These are phyloP conservation scores for Dissophora ornata DNA, from an alignment of 192 early-diverging fungal genomes.

Conservation along the genomic window DNA sequence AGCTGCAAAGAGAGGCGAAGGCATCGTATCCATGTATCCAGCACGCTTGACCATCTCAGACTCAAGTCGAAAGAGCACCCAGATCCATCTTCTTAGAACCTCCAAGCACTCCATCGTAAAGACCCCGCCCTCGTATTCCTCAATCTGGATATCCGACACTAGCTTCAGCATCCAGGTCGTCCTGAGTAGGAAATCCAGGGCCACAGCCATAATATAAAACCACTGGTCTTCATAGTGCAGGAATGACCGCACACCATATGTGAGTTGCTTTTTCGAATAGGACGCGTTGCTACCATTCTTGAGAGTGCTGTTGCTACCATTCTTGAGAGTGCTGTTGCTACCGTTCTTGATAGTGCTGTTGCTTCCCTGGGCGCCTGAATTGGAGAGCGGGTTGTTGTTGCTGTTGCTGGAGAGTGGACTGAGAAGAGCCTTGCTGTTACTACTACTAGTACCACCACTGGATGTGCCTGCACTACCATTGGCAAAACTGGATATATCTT, in stretches of 20 bases:
- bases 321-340: background rate
- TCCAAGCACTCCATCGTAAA: slow-evolving; percentile 86
- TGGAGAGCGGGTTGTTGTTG: slow-evolving; percentile 17
- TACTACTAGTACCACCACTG: background rate
- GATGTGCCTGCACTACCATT: background rate
- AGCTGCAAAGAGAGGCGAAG: background rate
- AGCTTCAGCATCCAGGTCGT: slow-evolving; percentile 89
- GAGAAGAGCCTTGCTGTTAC: background rate
- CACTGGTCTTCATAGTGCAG: slow-evolving; percentile 71
- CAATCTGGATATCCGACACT: slow-evolving; percentile 68
- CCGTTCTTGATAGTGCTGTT: background rate
- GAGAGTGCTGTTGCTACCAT: background rate
- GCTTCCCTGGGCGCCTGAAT: no score
- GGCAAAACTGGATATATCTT: background rate
- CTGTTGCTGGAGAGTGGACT: background rate
- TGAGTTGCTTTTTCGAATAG: background rate
- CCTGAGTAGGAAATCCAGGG: slow-evolving; percentile 82
- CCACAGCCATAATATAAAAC: slow-evolving; percentile 85
- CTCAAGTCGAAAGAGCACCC: slow-evolving; percentile 95
- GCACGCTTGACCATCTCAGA: slow-evolving; percentile 73
- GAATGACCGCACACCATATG: slow-evolving; percentile 8
- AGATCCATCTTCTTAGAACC: slow-evolving; percentile 89
- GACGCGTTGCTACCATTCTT: background rate
- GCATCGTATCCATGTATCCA: slow-evolving; percentile 19
- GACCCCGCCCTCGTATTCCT: slow-evolving; percentile 74